Base-by-base conservation (phyloP, 306 rosid genomes). In the Betula pendula region DNA sequence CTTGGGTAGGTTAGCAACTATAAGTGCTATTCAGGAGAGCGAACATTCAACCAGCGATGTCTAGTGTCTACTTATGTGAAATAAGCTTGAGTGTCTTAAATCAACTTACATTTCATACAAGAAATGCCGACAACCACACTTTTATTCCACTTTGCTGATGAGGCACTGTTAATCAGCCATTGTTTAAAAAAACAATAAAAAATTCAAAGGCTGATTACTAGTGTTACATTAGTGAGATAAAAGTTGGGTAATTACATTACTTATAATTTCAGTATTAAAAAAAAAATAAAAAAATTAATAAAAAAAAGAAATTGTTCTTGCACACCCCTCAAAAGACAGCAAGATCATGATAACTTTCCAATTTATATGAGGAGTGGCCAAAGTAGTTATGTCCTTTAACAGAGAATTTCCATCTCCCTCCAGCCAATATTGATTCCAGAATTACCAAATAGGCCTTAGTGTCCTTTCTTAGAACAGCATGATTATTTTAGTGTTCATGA, bases 361-460 rank as follows among this genome's bases (percentile, higher is more conserved):
- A 74, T 77, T 63, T 10, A 42, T 10, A 16, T 62, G 49, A 67
- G 56, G 70, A 19, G 51, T 48, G 69, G 48, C 79, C 47, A 52
- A 45, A 29, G 40, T 60, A 5, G 44, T 17, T 53, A 63, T 19
- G 38, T 49, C n/a, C 75, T 53, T 68, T 44, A 56, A 43, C 33
- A 38, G 31, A 69, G 29, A 17, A n/a, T n/a, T 42, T 27, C 38
- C 45, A 19, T 27, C 4, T 24, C 45, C 31, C 4, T 15, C 22
- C 25, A 17, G 43, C 15, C n/a, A 20, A 27, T 29, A 29, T 40
- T 71, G 17, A 14, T 66, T 50, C 51, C 6, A 17, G n/a, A 3
- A 59, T 49, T 16, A 52, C 35, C 35, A n/a, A 13, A n/a, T 65
- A 6, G 40, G 40, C 33, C 33, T 29, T 29, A 29, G 33, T 29